Evolutionary conservation across 2,329 filamentous ascomycete species (phyloP), one percentile per base, ranked within the genome.

Genomic region (Microcera coccophila): DNA sequence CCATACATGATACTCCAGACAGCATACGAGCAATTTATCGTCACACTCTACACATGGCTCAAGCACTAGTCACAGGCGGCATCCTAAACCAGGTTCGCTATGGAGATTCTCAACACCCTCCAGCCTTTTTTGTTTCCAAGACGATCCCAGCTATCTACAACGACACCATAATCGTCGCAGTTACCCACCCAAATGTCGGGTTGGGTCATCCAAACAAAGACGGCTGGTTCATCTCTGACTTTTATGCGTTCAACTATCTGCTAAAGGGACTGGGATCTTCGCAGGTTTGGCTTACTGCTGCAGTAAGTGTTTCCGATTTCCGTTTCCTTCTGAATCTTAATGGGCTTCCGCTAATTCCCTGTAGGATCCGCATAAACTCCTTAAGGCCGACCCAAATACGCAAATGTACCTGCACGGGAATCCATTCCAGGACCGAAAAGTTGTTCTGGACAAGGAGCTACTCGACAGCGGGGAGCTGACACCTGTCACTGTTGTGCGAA

Each of bases 211-310:
- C 24, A 10, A 19, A 20, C 4, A 16, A 28, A 17, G 44, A 47
- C 9, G 48, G 44, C 4, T 47, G 44, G 48, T 40, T 50, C 28
- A 16, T 50, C 3, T 38, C 48, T 3, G 48, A 50, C 28, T 50
- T 50, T 22, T 48, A 48, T 18, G 41, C 48, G 15, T 48, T 50
- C 39, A 45, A 48, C 33, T 41, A 41, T 31, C 39, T 50, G 4
- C 33, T 50, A 5, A 43, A 43, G 15, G 42, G 42, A 18, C 22
- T 28, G 20, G 33, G 50, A 3, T 20, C 28, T 11, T 20, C 26
- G 2, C 38, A 39, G n/a, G 19, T 28, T 15, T 39, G 38, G 38
- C 18, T 39, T 9, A 39, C 38, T 4, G 38, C 38, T 4, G 38
- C 38, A 16, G 29, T 32, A 32, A 9, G 29, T 7, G 7, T 32